Conservation (phyloP, 164 flowering plant species). For the Vitis labrusca region DNA sequence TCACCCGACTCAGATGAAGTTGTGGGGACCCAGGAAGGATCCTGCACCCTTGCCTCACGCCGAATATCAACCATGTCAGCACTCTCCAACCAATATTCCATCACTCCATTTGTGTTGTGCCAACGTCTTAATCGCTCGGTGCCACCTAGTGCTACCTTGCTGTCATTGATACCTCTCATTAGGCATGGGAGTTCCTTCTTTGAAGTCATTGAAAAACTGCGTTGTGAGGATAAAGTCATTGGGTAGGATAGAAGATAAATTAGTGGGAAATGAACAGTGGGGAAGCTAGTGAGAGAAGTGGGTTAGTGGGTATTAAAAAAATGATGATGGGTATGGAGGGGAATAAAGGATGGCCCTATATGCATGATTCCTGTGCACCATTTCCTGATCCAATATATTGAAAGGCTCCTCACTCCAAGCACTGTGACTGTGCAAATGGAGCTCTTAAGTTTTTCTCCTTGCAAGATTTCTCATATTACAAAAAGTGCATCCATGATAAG, state of each 20-base stretch:
- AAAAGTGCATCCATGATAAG: slow-evolving; percentile 79
- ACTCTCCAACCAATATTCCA: slow-evolving; percentile 57
- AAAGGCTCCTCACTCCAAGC: slow-evolving; percentile 72
- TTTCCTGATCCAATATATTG: slow-evolving; percentile 59
- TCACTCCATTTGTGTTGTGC: slow-evolving; percentile 36
- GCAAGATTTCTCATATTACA: slow-evolving; percentile 87
- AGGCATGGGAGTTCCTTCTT: too few relatives aligned
- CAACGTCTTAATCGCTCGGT: slow-evolving; percentile 43
- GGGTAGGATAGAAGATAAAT: too few relatives aligned
- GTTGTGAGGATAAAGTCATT: too few relatives aligned
- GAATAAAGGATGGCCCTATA: too few relatives aligned
- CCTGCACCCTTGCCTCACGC: slow-evolving; percentile 34
- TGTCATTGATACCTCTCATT: slow-evolving; percentile 23
- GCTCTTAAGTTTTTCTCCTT: slow-evolving; percentile 80
- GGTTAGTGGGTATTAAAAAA: too few relatives aligned
- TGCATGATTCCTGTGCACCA: slow-evolving; percentile 38
- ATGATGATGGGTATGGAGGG: too few relatives aligned
- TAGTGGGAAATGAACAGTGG: too few relatives aligned
- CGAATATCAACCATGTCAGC: slow-evolving; percentile 36
- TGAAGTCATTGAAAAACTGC: too few relatives aligned
- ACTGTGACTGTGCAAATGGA: slow-evolving; percentile 88
- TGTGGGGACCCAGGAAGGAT: slow-evolving; percentile 38
- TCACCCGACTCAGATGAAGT: slow-evolving; percentile 23
- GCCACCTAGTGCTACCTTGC: slow-evolving; percentile 47
- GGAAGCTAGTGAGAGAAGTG: too few relatives aligned